Evolutionary conservation across 2,329 filamentous ascomycete species (phyloP).

Genomic region (Diplocarpon mali): DNA sequence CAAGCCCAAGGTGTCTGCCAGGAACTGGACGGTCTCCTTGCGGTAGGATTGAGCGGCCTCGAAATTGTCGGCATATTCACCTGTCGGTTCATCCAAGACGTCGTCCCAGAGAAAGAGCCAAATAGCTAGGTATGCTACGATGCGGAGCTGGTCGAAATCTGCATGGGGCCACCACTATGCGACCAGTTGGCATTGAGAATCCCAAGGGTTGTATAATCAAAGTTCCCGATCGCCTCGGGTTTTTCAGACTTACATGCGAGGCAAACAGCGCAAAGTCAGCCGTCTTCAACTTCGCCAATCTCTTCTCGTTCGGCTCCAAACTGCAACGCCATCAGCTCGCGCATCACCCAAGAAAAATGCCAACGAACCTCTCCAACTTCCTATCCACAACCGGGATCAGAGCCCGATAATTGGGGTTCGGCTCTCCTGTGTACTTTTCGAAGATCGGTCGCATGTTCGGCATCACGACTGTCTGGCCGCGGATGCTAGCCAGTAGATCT

Average conservation of each 20-base stretch:
- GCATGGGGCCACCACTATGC: slow-evolving; percentile 20
- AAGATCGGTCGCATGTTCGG: slow-evolving; percentile 8
- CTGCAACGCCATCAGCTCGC: slow-evolving; percentile 1
- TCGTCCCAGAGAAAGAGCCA: slow-evolving; percentile 25
- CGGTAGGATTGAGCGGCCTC: slow-evolving; percentile 14
- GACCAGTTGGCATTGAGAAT: not conserved
- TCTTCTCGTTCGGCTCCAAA: slow-evolving; percentile 7
- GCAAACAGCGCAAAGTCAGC: slow-evolving; percentile 19
- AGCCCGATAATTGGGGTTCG: slow-evolving; percentile 6
- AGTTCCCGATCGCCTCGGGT: no score
- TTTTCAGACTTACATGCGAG: slow-evolving; percentile 7
- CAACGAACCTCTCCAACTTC: slow-evolving; percentile 4
- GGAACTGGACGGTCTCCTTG: slow-evolving; percentile 6
- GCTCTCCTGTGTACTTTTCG: not conserved
- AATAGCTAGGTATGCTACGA: slow-evolving; percentile 16
- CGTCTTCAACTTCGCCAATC: slow-evolving; percentile 11
- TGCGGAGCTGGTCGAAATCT: slow-evolving; percentile 11
- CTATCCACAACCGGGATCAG: slow-evolving; percentile 4
- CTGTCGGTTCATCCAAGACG: slow-evolving; percentile 18
- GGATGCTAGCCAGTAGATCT: slow-evolving; percentile 4
- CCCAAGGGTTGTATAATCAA: no score
- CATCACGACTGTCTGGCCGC: slow-evolving; percentile 6
- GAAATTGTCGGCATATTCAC: slow-evolving; percentile 13
- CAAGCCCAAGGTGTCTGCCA: slow-evolving; percentile 7
- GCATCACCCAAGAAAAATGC: not conserved